Evolutionary conservation across 225 moss, liverwort and hornwort species (phyloP).

Genomic region (Marchantia paleacea): DNA sequence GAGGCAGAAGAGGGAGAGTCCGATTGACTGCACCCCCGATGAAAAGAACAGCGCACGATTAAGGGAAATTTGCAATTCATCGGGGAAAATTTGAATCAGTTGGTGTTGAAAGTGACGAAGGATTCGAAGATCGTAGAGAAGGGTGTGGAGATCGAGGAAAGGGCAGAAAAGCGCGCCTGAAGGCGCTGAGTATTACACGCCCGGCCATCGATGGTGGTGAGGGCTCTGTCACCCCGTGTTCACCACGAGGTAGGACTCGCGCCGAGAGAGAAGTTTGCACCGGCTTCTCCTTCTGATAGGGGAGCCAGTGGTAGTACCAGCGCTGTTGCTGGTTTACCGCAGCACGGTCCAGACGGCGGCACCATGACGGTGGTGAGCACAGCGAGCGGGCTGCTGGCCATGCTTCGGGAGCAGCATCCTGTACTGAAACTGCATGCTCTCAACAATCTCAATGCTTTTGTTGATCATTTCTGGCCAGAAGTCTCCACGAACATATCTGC

Average conservation of each 20-base stretch:
- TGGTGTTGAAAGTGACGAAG: not conserved
- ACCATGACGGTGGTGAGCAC: slow-evolving; percentile 87
- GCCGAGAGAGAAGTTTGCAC: slow-evolving; percentile 23
- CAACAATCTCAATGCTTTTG: slow-evolving; percentile 77
- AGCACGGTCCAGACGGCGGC: slow-evolving; percentile 18
- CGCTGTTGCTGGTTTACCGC: slow-evolving; percentile 12
- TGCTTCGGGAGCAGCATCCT: slow-evolving; percentile 92
- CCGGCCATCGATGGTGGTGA: slow-evolving; percentile 29
- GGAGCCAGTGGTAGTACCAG: slow-evolving; percentile 18
- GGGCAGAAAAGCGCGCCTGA: slow-evolving; percentile 6
- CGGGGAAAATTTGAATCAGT: not conserved
- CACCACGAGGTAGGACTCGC: slow-evolving; percentile 19
- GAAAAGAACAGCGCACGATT: not conserved
- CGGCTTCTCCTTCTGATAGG: slow-evolving; percentile 21
- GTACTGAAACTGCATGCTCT: slow-evolving; percentile 86
- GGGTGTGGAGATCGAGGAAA: slow-evolving; percentile 15
- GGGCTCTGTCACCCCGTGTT: slow-evolving; percentile 25
- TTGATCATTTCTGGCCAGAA: slow-evolving; percentile 95
- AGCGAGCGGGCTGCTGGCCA: slow-evolving; percentile 91
- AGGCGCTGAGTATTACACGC: slow-evolving; percentile 6
- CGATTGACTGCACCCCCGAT: slow-evolving; percentile 7
- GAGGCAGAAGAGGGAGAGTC: not conserved
- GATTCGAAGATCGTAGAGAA: slow-evolving; percentile 10
- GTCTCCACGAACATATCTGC: slow-evolving; percentile 89
- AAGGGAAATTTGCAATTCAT: not conserved